A percentile compares a stretch with the other conserved stretches of the same genome.
Evolutionary conservation across 768 basidiomycete species (phyloP).

Genomic region (Lactarius pseudohatsudake): DNA sequence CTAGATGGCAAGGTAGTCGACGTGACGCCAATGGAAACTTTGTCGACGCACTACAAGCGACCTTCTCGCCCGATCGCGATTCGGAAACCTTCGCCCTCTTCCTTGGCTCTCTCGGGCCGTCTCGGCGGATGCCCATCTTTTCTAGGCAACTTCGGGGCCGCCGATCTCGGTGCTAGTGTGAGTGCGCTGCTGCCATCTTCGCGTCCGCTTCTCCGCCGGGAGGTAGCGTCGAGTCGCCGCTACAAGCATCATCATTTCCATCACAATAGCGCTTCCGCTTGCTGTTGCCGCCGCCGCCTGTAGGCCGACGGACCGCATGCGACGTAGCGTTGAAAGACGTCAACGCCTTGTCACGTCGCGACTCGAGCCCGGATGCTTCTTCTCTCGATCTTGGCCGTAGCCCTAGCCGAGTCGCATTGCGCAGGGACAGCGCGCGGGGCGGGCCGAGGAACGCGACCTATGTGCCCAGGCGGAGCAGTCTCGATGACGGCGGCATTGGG

Average conservation of each 20-base stretch:
- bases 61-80: too few relatives aligned
- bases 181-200: neutral
- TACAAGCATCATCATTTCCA: slow-evolving; percentile 34
- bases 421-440: slow-evolving; percentile 48
- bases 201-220: neutral
- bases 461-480: slow-evolving; percentile 17
- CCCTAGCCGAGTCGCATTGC: slow-evolving; percentile 45
- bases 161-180: slow-evolving; percentile 4
- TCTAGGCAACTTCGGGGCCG: slow-evolving; percentile 2
- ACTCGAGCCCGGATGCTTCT: slow-evolving; percentile 57
- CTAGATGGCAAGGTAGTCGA: too few relatives aligned
- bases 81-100: too few relatives aligned
- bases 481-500: slow-evolving; percentile 20
- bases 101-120: too few relatives aligned
- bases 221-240: slow-evolving; percentile 43
- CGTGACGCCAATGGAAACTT: too few relatives aligned
- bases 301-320: slow-evolving; percentile 60
- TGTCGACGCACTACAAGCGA: too few relatives aligned
- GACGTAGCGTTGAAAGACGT: slow-evolving; percentile 57
- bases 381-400: slow-evolving; percentile 33
- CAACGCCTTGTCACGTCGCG: slow-evolving; percentile 41
- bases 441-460: slow-evolving; percentile 20
- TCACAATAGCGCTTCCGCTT: neutral
- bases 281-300: slow-evolving; percentile 35
- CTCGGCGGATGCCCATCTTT: neutral